phyloP scores from a whole-genome alignment of 345 rosid genomes.

The Camelina neglecta region DNA sequence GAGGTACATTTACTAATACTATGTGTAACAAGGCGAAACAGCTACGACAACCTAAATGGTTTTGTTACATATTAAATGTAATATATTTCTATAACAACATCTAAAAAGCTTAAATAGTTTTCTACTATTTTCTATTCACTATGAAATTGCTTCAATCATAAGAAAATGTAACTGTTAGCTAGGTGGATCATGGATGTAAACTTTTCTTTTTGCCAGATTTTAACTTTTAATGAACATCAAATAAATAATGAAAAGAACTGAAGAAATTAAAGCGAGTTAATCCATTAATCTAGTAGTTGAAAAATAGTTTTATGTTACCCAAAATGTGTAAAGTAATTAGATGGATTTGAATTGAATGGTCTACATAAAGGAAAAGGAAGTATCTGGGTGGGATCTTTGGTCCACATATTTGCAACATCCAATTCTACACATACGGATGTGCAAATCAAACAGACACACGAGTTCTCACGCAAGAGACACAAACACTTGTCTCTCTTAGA shows the following conservation, averaged over 20 bases:
- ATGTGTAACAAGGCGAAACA: too few relatives aligned
- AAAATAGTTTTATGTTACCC: slow-evolving; percentile 4
- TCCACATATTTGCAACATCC: slow-evolving; percentile 37
- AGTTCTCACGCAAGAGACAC: slow-evolving; percentile 22
- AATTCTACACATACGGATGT: slow-evolving; percentile 26
- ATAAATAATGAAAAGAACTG: neutral
- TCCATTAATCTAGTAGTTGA: neutral
- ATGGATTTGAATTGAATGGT: slow-evolving; percentile 31
- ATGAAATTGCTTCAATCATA: neutral
- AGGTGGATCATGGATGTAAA: neutral
- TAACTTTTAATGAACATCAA: too few relatives aligned
- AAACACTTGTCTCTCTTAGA: slow-evolving; percentile 26
- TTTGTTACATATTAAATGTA: neutral
- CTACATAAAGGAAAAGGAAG: slow-evolving; percentile 10
- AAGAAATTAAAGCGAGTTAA: neutral
- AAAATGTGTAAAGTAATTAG: slow-evolving; percentile 9
- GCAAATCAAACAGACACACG: slow-evolving; percentile 12
- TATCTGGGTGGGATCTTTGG: slow-evolving; percentile 27
- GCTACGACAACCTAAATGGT: neutral
- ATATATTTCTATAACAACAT: neutral
- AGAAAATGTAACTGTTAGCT: neutral
- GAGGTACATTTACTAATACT: too few relatives aligned
- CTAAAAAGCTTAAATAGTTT: neutral
- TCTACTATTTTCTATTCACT: neutral
- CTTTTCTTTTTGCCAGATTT: neutral